Base-by-base conservation (phyloP, 2,329 filamentous ascomycete species). In the Lecanicillium sp. region DNA sequence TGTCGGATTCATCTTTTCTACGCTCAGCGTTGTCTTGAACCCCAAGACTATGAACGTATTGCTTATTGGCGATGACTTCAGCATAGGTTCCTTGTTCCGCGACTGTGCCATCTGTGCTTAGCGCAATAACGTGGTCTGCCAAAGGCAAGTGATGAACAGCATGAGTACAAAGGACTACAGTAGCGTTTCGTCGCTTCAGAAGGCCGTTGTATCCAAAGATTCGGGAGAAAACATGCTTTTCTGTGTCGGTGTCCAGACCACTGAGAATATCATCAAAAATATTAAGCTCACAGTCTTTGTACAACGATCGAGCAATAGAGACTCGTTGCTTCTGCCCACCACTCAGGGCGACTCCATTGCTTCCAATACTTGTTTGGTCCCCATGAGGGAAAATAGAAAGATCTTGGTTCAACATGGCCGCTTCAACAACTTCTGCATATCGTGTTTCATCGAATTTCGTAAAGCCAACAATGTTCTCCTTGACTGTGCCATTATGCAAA, bases 271-370 rank as follows among this genome's bases (percentile, higher is more conserved):
- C 60, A 28, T 63, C 60, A 6, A 62, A 40, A 4, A 64, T 38
- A 3, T 60, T 28, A 6, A 62, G 36, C 6, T 51, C 45, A 7
- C 52, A 42, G 3, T 53, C 44, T 3, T 55, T 37, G 35, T 59
- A 63, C 1, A 63, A 42, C 4, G 56, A 51, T 6, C 59, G 49
- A 2, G 58, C 59, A 13, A 62, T 37, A 6, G 53, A 47, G 2
- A 46, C 35, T 6, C 40, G 45, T 20, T 43, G 42, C 30, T 37
- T 41, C 17, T 69, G 65, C 0, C 66, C 66, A 1, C 66, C 66
- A 9, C 60, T 64, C 1, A 68, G 43, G 14, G 56, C 59, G n/a
- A 67, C 57, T 0, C 64, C 64, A 14, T 59, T 57, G 33, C 56
- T 62, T 5, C 66, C 66, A 32, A 69, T 48, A 4, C 53, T 52